These are phyloP conservation scores for Termitomyces sp. DNA, from an alignment of 768 basidiomycete genomes.

Conservation along the genomic window DNA sequence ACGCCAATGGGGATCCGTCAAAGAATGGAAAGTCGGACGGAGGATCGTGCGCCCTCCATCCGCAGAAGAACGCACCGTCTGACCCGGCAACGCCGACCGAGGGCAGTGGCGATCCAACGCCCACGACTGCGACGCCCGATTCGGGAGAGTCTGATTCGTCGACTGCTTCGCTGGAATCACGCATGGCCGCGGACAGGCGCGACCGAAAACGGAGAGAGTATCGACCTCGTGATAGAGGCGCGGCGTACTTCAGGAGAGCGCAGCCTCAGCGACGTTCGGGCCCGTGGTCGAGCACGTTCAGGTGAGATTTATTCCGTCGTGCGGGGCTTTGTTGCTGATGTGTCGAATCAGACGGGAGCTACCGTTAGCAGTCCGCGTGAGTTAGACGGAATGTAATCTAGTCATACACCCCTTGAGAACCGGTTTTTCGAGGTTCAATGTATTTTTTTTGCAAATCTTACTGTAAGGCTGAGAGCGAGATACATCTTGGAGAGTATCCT, in stretches of 20 bases:
- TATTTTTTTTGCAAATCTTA: not conserved
- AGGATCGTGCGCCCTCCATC: not conserved
- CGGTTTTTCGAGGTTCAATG: slow-evolving; percentile 4
- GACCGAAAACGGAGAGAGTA: not conserved
- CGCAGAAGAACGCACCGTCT: not conserved
- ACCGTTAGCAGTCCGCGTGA: not conserved
- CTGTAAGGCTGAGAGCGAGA: not conserved
- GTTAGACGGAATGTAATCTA: slow-evolving; percentile 2
- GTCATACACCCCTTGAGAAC: slow-evolving; percentile 3
- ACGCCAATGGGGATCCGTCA: no score
- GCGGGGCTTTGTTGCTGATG: not conserved
- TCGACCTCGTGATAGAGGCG: slow-evolving; percentile 6
- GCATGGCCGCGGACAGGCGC: no score
- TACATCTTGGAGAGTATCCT: not conserved
- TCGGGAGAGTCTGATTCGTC: not conserved
- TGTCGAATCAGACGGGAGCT: not conserved
- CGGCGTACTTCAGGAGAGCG: slow-evolving; percentile 6
- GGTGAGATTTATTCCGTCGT: slow-evolving; percentile 1
- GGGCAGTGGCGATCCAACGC: not conserved
- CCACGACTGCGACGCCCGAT: not conserved
- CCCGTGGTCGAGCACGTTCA: slow-evolving; percentile 1
- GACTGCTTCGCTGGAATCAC: no score
- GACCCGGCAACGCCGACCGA: not conserved
- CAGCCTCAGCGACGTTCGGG: not conserved
- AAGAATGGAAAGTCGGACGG: no score